phyloP scores from a whole-genome alignment of 768 basidiomycete genomes.

The Crucibulum laeve region DNA sequence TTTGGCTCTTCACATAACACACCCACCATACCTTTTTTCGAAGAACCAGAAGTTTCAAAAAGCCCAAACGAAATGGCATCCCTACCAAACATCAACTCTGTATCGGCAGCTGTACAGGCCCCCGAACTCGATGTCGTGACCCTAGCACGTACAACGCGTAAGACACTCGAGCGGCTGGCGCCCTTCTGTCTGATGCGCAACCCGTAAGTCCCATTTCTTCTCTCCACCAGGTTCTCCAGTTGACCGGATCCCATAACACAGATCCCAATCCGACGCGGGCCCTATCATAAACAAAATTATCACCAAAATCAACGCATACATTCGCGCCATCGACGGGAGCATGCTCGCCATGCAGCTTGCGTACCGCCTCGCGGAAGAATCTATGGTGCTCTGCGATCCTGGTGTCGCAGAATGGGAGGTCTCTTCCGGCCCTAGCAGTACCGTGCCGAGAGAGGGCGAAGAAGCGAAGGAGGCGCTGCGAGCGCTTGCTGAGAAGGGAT shows the following conservation, averaged over 20 bases:
- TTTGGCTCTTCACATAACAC: too few relatives aligned
- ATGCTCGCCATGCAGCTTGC: slow-evolving; percentile 23
- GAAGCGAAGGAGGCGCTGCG: slow-evolving; percentile 15
- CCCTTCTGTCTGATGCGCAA: slow-evolving; percentile 27
- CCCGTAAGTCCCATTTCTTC: slow-evolving; percentile 14
- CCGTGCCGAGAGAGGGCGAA: slow-evolving; percentile 2
- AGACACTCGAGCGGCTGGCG: slow-evolving; percentile 32
- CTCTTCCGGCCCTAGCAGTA: not conserved
- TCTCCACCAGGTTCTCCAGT: not conserved
- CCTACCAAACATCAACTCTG: too few relatives aligned
- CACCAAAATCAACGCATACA: slow-evolving; percentile 18
- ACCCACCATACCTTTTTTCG: too few relatives aligned
- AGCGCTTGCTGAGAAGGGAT: slow-evolving; percentile 21
- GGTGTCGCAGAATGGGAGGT: slow-evolving; percentile 10
- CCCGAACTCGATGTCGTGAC: slow-evolving; percentile 19
- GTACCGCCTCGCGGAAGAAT: slow-evolving; percentile 21
- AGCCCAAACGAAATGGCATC: too few relatives aligned
- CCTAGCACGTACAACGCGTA: slow-evolving; percentile 26
- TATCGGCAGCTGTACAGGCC: not conserved
- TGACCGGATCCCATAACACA: slow-evolving; percentile 3
- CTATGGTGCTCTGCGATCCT: slow-evolving; percentile 17
- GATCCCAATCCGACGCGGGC: slow-evolving; percentile 14
- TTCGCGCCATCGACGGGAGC: slow-evolving; percentile 23
- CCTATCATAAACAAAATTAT: slow-evolving; percentile 22
- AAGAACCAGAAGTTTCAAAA: too few relatives aligned